Base-by-base conservation (phyloP, 352 stramenopile genomes). In the Pythium coloratum region DNA sequence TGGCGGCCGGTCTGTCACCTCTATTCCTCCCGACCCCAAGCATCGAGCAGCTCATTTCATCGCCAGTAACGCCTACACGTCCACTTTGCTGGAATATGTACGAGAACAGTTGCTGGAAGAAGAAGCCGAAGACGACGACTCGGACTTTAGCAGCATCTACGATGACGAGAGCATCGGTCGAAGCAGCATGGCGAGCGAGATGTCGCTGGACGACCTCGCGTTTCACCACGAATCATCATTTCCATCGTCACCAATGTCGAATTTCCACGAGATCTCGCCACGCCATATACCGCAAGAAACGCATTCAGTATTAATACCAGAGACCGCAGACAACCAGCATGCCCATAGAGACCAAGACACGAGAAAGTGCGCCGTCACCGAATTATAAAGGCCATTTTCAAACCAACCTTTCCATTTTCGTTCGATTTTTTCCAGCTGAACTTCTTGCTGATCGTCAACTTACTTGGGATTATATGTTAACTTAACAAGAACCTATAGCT, bases 91-190 rank as follows among this genome's bases (percentile, higher is more conserved):
- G 0, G 59, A 76, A 33, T 79, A 76, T 30, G 66, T 70, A 0
- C 69, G 69, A 6, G 72, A 79, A 33, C 69, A 79, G 40, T 55
- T 79, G 9, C 53, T 79, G 6, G 72, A 79, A 16, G 66, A 69
- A 59, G 51, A 59, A 18, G 58, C 59, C 33, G 53, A 44, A 1
- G 38, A 55, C 46, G 62, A 58, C 9, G 65, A 64, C 42, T 71
- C 65, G 14, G 58, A 66, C 46, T 59, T 59, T 26, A 67, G 58
- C 26, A 65, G 64, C 18, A 64, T 34, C 36, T 51, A 47, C 40
- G 24, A 56, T 26, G 42, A 62, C 13, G 46, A 53, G 5, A 64
- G 50, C 30, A 55, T 55, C 58, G 33, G 33, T 0, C 59, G 64
- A 2, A 51, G 57, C 24, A 70, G 64, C 24, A 24, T 56, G 28